These are phyloP conservation scores for Phytophthora boehmeriae DNA, from an alignment of 352 stramenopile species.

Conservation along the genomic window DNA sequence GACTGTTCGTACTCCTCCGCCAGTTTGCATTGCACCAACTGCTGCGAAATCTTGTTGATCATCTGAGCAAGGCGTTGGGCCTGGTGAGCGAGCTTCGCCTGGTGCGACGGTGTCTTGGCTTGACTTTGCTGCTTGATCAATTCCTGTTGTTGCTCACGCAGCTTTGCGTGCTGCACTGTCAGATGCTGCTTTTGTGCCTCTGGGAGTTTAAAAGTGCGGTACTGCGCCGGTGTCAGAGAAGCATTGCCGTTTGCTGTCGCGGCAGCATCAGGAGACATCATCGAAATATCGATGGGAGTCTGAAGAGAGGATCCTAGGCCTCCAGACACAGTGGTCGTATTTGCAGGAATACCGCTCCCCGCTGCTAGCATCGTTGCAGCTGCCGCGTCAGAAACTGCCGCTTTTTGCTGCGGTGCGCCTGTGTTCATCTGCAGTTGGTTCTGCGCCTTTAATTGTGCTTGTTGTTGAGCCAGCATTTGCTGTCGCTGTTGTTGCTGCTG, in stretches of 20 bases:
- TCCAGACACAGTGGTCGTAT: constrained; percentile 9
- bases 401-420: constrained; percentile 22
- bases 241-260: constrained; percentile 28
- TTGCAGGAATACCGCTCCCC: constrained; percentile 15
- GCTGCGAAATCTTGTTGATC: constrained; percentile 89
- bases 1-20: constrained; percentile 81
- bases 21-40: constrained; percentile 83
- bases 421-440: constrained; percentile 45
- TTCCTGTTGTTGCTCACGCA: constrained; percentile 82
- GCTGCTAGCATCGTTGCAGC: constrained; percentile 9
- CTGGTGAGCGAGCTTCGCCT: constrained; percentile 78
- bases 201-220: constrained; percentile 74
- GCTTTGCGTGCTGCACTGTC: constrained; percentile 70
- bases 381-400: constrained; percentile 12
- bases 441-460: constrained; percentile 51
- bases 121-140: constrained; percentile 75
- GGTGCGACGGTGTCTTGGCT: constrained; percentile 69
- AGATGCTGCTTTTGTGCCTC: constrained; percentile 71
- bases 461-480: constrained; percentile 42
- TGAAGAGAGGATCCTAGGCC: constrained; percentile 38
- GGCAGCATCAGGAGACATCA: constrained; percentile 26
- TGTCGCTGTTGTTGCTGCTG: constrained; percentile 49
- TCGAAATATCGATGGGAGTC: constrained; percentile 59
- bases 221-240: constrained; percentile 70
- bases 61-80: constrained; percentile 79